Evolutionary conservation across 169 alveolate genomes (phyloP), one percentile per base, ranked within the genome.

Genomic region (Eimeria falciformis): DNA sequence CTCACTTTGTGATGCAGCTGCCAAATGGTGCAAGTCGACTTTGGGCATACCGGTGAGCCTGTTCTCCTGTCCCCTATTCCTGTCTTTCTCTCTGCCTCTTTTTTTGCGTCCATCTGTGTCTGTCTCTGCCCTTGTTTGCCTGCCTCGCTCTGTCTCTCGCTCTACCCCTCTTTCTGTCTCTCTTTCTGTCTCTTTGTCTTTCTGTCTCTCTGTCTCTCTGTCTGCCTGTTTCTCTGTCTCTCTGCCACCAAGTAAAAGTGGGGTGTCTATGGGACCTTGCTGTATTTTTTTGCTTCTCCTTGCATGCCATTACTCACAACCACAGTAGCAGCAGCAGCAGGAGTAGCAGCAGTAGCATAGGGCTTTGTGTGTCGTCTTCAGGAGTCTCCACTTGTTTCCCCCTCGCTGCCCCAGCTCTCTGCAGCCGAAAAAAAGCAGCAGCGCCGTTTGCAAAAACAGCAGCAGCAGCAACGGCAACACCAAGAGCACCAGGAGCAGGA

Each of bases 401-500:
- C 62, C 29, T 18, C 11, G 11, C 21, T 23, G 21, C 25, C 33
- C 29, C 75, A 62, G 5, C 75, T 9, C 21, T 18, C 75, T 62
- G 12, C 29, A 17, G 62, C n/a, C n/a, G 62, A 11, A 50, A 50
- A 50, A 17, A 50, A 17, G 62, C 62, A n/a, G n/a, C n/a, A n/a
- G n/a, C n/a, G n/a, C n/a, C n/a, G n/a, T n/a, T n/a, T n/a, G n/a
- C n/a, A n/a, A n/a, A n/a, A n/a, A n/a, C n/a, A n/a, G n/a, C 62
- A 17, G 62, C 62, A 50, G 62, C 62, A 50, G 62, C 62, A 50
- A 17, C 75, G 11, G 75, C 75, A 9, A 23, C 75, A 62, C 33
- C 21, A n/a, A 23, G 33, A 62, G 75, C 75, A 62, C 33, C 75
- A 62, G 25, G 37, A 62, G 75, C 75, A 62, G 21, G 33, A 62